Base-by-base conservation (phyloP, 768 basidiomycete genomes). In the Rhodotorula babjevae region DNA sequence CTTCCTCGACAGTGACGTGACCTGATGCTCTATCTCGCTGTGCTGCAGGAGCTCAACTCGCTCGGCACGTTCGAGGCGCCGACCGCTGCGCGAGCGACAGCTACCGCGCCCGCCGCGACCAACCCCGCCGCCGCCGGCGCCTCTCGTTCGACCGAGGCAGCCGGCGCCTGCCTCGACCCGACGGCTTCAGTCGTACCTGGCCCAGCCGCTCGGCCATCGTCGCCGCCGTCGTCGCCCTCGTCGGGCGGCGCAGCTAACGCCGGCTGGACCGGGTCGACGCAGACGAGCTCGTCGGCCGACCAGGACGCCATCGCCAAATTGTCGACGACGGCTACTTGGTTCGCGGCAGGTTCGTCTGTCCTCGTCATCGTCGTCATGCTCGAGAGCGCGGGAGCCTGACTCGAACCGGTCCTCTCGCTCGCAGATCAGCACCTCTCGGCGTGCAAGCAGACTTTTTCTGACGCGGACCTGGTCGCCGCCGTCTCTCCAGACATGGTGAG, bases 371-470 rank as follows among this genome's bases (percentile, higher is more conserved):
- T 19, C 36, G 15, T 11, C 27, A n/a, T 9, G 36, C 36, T n/a
- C 36, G 18, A 12, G 12, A 25, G 25, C 2, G 18, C 3, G 14
- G 11, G 33, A 31, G 15, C 14, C 46, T 49, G 53, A n/a, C 27
- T n/a, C 27, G 18, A 46, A 27, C 50, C 50, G 1, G 23, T 29
- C 29, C 29, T 8, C 10, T 1, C 15, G 3, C 15, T 23, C 29
- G 40, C 53, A 64, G 63, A 56, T 21, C 52, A 56, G 36, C 53
- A 64, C 42, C 19, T 12, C 19, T 44, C 63, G 3, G 63, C 63
- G 40, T 64, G 63, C n/a, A 14, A 31, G 19, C 44, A 16, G 40
- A 56, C 53, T 14, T 55, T 42, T n/a, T 7, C 10, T 7, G 36
- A 56, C 53, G 12, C 14, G 1, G 52, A 40, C 23, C 27, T 42